Percentiles rank a stretch among this genome's conserved stretches.
Evolutionary conservation across 805 yeast genomes (phyloP).

Genomic region (Schwanniomyces occidentalis): DNA sequence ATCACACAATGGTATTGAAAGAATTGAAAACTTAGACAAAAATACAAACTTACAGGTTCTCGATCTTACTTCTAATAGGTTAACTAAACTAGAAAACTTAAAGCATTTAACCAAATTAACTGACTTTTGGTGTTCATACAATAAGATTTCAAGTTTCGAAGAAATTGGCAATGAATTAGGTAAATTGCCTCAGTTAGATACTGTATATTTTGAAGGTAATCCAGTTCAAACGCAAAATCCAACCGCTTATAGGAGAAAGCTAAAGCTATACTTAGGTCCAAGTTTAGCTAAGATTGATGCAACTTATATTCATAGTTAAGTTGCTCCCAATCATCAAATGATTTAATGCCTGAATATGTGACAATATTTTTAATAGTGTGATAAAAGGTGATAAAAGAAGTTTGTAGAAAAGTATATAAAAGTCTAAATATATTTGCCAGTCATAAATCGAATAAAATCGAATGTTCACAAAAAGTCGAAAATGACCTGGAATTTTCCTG

Average conservation of each 20-base stretch:
- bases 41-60: conserved; percentile 66
- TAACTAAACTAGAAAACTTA: conserved; percentile 62
- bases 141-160: conserved; percentile 65
- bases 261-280: conserved; percentile 70
- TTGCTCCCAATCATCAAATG: too few relatives aligned
- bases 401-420: too few relatives aligned
- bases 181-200: conserved; percentile 63
- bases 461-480: too few relatives aligned
- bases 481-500: too few relatives aligned
- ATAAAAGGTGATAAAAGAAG: too few relatives aligned
- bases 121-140: conserved; percentile 92
- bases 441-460: too few relatives aligned
- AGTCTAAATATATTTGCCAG: too few relatives aligned
- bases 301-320: conserved; percentile 50
- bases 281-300: conserved; percentile 87
- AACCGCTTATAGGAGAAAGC: conserved; percentile 83
- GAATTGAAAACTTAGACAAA: conserved; percentile 76
- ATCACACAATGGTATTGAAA: conserved; percentile 77
- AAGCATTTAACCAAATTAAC: conserved; percentile 69
- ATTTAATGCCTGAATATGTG: too few relatives aligned
- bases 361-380: too few relatives aligned
- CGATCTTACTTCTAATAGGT: conserved; percentile 78
- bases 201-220: conserved; percentile 92
- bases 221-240: conserved; percentile 75
- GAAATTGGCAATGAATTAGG: conserved; percentile 68